A percentile compares a stretch with the other conserved stretches of the same genome.
Evolutionary conservation across 345 rosid genomes (phyloP).

Genomic region (Conringia planisiliqua): DNA sequence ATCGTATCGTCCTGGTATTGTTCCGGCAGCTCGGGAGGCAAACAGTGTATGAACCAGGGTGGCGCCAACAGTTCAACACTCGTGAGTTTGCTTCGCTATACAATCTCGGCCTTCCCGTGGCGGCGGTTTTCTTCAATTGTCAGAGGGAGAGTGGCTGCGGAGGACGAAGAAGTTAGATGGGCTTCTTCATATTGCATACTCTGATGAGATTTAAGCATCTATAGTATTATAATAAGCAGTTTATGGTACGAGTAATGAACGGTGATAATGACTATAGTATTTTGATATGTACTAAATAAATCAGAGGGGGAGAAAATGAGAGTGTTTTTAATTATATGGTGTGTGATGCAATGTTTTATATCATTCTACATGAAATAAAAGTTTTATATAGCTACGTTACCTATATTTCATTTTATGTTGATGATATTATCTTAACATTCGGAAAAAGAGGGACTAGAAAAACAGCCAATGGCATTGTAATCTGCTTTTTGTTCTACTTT

Average conservation of each 20-base stretch:
- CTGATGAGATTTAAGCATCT: neutral
- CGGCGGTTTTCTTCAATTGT: conserved; percentile 76
- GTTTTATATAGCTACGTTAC: neutral
- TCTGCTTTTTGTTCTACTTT: neutral
- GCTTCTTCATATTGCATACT: neutral
- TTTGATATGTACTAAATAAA: conserved; percentile 7
- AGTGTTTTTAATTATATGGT: conserved; percentile 6
- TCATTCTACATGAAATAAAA: conserved; percentile 8
- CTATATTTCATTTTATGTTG: neutral
- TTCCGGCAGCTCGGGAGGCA: conserved; percentile 81
- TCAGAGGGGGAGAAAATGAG: conserved; percentile 1
- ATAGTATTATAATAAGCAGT: conserved; percentile 12
- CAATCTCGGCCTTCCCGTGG: conserved; percentile 77
- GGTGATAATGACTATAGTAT: neutral
- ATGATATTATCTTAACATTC: neutral
- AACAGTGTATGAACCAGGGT: conserved; percentile 82
- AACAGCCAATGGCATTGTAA: neutral
- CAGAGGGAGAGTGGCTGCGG: conserved; percentile 82
- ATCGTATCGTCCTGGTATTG: conserved; percentile 59
- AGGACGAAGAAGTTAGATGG: conserved; percentile 44
- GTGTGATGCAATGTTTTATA: conserved; percentile 7
- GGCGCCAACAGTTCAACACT: conserved; percentile 88
- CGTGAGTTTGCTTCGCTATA: conserved; percentile 83
- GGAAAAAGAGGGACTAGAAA: neutral
- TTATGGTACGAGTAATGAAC: neutral